Conservation (phyloP, 139 green algal genomes). For the Diplosphaera chodatii region DNA sequence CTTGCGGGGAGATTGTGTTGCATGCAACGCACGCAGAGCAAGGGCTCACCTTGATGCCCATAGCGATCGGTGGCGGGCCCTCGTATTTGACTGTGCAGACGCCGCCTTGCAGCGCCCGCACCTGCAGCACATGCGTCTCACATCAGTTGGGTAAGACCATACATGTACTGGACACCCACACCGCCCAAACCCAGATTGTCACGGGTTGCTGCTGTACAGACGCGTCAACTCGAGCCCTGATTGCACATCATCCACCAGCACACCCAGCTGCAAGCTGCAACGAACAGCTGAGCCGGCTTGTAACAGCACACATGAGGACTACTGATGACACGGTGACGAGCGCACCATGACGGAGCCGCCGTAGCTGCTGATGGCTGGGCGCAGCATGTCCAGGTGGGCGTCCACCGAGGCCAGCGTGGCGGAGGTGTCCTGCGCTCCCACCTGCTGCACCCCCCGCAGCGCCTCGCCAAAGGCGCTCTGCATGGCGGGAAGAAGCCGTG, state of each 20-base stretch:
- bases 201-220: too few species aligned
- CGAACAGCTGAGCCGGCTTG: too few species aligned
- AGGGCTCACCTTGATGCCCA: slow-evolving; percentile 36
- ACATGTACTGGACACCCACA: too few species aligned
- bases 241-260: too few species aligned
- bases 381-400: slow-evolving; percentile 74
- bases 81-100: slow-evolving; percentile 48
- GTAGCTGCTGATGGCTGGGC: slow-evolving; percentile 66
- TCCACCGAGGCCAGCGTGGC: slow-evolving; percentile 59
- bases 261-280: too few species aligned
- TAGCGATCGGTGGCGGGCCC: slow-evolving; percentile 55
- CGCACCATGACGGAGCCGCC: slow-evolving; percentile 73
- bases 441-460: slow-evolving; percentile 42
- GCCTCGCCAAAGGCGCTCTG: slow-evolving; percentile 39
- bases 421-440: slow-evolving; percentile 27
- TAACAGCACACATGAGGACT: too few species aligned
- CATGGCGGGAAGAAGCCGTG: background rate
- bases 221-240: too few species aligned
- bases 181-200: too few species aligned
- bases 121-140: background rate
- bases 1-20: too few species aligned
- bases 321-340: too few species aligned
- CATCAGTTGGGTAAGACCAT: too few species aligned
- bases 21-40: too few species aligned
- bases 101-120: slow-evolving; percentile 31